Evolutionary conservation across 2,329 filamentous ascomycete species (phyloP).

Genomic region (Cladophialophora bantiana): DNA sequence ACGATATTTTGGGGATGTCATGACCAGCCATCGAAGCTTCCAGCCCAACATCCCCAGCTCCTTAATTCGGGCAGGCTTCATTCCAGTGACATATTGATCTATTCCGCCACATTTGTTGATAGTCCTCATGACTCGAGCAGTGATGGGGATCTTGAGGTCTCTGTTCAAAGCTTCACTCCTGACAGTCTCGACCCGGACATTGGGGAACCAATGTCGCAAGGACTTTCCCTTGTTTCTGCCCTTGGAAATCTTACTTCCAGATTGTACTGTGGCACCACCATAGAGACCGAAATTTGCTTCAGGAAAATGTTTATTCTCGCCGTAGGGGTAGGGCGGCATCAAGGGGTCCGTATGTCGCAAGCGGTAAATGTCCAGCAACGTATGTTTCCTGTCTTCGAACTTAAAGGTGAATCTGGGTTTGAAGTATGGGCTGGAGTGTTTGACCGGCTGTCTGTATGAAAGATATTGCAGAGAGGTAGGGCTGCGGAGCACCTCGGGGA

Average conservation of each 20-base stretch:
- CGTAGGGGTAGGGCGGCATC: slow-evolving; percentile 57
- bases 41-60: slow-evolving; percentile 90
- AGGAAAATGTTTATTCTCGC: slow-evolving; percentile 52
- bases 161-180: slow-evolving; percentile 53
- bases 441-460: slow-evolving; percentile 24
- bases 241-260: slow-evolving; percentile 59
- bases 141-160: slow-evolving; percentile 55
- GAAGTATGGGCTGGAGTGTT: slow-evolving; percentile 32
- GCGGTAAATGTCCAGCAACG: slow-evolving; percentile 25
- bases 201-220: slow-evolving; percentile 57
- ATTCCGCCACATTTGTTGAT: slow-evolving; percentile 88
- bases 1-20: slow-evolving; percentile 76
- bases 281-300: slow-evolving; percentile 58
- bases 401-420: slow-evolving; percentile 36
- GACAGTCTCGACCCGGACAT: slow-evolving; percentile 57
- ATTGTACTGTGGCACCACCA: slow-evolving; percentile 54
- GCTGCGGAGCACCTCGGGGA: slow-evolving; percentile 35
- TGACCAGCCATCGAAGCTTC: slow-evolving; percentile 86
- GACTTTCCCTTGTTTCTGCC: slow-evolving; percentile 58
- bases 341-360: slow-evolving; percentile 37
- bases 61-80: slow-evolving; percentile 77
- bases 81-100: slow-evolving; percentile 87
- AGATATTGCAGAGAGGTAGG: slow-evolving; percentile 39
- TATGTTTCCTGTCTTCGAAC: slow-evolving; percentile 36
- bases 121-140: slow-evolving; percentile 54